Evolutionary conservation across 1,284 basidiomycete genomes (phyloP).

Genomic region (Leccinum ponderosum): DNA sequence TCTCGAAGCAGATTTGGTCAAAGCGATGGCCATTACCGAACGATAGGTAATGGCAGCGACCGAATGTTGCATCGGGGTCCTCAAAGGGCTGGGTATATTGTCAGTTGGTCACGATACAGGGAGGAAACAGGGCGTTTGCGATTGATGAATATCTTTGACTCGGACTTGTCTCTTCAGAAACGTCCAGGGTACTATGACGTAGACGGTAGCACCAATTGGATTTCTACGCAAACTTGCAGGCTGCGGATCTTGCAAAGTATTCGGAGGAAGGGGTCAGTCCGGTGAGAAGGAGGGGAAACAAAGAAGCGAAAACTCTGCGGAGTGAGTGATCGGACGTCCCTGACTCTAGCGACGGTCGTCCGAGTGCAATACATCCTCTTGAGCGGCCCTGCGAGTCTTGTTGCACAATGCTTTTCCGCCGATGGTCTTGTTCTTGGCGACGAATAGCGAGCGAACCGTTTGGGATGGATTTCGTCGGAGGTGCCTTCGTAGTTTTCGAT

Average conservation of each 20-base stretch:
- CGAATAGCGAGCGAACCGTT: conserved; percentile 53
- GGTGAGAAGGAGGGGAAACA: conserved; percentile 81
- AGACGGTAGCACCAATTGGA: no score
- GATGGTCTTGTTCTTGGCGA: conserved; percentile 63
- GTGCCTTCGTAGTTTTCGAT: conserved; percentile 59
- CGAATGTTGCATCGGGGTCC: conserved; percentile 95
- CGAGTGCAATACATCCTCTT: conserved; percentile 71
- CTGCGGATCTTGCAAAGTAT: no score
- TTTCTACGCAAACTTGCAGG: no score
- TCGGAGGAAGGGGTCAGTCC: conserved; percentile 40
- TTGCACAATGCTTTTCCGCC: conserved; percentile 84
- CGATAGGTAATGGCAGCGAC: conserved; percentile 87
- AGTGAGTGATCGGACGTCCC: no score
- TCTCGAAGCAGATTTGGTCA: conserved; percentile 76
- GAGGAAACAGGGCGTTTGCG: no score
- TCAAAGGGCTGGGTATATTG: conserved; percentile 78
- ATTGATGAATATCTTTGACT: no score
- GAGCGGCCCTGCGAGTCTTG: conserved; percentile 78
- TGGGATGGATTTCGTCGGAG: conserved; percentile 50
- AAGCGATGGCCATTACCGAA: conserved; percentile 87
- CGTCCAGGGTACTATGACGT: no score
- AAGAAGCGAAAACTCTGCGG: no score
- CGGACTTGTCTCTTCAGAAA: no score
- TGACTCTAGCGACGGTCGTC: conserved; percentile 70
- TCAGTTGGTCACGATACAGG: no score